Evolutionary conservation across 2,329 filamentous ascomycete genomes (phyloP).

Genomic region (Grosmannia penicillata): DNA sequence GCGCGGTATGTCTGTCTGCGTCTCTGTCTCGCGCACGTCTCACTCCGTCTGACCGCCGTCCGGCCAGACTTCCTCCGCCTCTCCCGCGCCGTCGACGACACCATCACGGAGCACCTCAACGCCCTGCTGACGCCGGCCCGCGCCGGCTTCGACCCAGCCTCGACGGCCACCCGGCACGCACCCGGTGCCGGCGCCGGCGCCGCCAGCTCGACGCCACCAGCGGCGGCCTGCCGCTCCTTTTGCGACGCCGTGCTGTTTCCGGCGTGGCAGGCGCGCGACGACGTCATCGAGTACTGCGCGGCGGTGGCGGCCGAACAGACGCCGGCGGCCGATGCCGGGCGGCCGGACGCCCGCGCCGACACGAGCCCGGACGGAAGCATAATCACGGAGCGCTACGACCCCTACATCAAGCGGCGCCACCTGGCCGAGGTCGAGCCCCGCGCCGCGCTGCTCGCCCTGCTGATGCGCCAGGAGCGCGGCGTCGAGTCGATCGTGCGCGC

Average conservation of each 20-base stretch:
- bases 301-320: conserved; percentile 51
- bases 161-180: conserved; percentile 50
- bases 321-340: conserved; percentile 58
- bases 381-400: conserved; percentile 80
- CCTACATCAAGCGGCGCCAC: conserved; percentile 66
- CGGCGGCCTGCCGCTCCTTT: conserved; percentile 53
- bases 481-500: conserved; percentile 68
- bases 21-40: background rate
- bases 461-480: conserved; percentile 60
- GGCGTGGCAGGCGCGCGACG: conserved; percentile 69
- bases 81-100: conserved; percentile 83
- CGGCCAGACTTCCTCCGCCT: conserved; percentile 71
- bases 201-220: no score
- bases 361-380: no score
- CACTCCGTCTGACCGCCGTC: background rate
- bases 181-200: no score
- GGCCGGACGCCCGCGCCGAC: background rate
- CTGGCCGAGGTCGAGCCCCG: conserved; percentile 69
- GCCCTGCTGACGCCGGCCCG: conserved; percentile 64
- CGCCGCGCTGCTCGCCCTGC: conserved; percentile 61
- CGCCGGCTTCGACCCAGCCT: conserved; percentile 62
- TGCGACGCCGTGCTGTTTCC: conserved; percentile 70
- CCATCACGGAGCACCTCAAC: conserved; percentile 86
- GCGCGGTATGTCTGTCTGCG: conserved; percentile 39
- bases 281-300: conserved; percentile 80